phyloP scores from a whole-genome alignment of 2,329 filamentous ascomycete genomes.

The Cyclaneusma minus region DNA sequence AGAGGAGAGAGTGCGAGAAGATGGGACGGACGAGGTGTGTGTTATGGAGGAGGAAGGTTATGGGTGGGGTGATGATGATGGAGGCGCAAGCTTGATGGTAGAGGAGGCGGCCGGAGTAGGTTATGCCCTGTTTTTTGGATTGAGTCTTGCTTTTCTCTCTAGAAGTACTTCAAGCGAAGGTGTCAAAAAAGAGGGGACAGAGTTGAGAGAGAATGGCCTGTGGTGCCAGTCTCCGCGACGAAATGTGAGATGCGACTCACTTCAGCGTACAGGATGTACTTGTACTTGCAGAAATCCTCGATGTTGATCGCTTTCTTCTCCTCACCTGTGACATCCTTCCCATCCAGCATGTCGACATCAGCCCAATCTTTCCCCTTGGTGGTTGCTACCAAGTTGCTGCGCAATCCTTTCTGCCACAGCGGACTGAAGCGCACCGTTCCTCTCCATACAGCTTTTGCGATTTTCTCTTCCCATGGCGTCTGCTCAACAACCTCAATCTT shows the following conservation, averaged over 20 bases:
- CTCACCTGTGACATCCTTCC: conserved; percentile 17
- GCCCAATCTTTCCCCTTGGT: conserved; percentile 27
- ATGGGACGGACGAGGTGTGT: conserved; percentile 30
- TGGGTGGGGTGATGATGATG: conserved; percentile 30
- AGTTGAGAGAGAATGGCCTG: too few relatives aligned
- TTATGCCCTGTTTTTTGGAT: conserved; percentile 24
- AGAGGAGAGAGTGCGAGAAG: conserved; percentile 21
- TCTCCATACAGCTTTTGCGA: conserved; percentile 30
- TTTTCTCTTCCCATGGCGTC: conserved; percentile 19
- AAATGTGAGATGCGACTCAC: conserved; percentile 5
- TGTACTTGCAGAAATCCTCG: conserved; percentile 34
- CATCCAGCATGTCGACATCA: conserved; percentile 27
- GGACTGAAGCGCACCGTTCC: conserved; percentile 32
- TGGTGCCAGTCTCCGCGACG: too few relatives aligned
- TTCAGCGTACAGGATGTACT: conserved; percentile 35
- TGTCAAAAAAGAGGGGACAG: too few relatives aligned
- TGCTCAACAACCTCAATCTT: conserved; percentile 20
- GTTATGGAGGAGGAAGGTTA: conserved; percentile 32
- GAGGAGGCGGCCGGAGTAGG: conserved; percentile 34
- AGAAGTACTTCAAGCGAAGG: too few relatives aligned
- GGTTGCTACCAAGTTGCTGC: conserved; percentile 10
- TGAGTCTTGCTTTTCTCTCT: background rate
- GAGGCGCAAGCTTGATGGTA: conserved; percentile 34
- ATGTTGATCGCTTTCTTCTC: conserved; percentile 29
- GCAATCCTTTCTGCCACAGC: conserved; percentile 11